Percentiles rank a stretch among this genome's conserved stretches.
phyloP scores from a whole-genome alignment of 2,329 filamentous ascomycete species.

The Xylariaceae sp. region DNA sequence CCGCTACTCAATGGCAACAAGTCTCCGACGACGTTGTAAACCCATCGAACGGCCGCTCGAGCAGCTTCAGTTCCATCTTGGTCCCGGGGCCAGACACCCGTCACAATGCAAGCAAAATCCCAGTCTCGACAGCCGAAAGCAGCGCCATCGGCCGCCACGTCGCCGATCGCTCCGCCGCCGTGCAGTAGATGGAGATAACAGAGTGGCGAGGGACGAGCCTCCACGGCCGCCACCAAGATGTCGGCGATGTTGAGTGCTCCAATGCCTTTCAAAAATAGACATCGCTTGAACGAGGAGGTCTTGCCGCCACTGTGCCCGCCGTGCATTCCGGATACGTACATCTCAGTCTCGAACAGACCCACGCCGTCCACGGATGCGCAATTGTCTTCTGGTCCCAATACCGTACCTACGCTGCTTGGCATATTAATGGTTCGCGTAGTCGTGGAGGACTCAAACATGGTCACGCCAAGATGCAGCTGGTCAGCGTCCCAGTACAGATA shows the following conservation, averaged over 20 bases:
- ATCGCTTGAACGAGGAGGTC: slow-evolving; percentile 64
- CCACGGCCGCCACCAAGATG: slow-evolving; percentile 44
- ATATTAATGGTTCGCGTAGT: slow-evolving; percentile 9
- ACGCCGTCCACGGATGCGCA: slow-evolving; percentile 43
- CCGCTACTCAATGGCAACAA: slow-evolving; percentile 52
- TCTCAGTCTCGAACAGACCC: slow-evolving; percentile 55
- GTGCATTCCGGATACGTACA: slow-evolving; percentile 61
- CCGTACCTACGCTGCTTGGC: slow-evolving; percentile 8
- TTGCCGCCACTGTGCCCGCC: slow-evolving; percentile 56
- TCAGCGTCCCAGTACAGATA: slow-evolving; percentile 53
- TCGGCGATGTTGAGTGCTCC: slow-evolving; percentile 32
- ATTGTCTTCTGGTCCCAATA: slow-evolving; percentile 35
- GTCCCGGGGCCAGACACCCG: slow-evolving; percentile 58
- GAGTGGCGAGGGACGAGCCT: slow-evolving; percentile 47
- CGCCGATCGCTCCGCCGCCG: slow-evolving; percentile 51
- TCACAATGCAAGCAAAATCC: slow-evolving; percentile 63
- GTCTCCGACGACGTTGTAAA: slow-evolving; percentile 48
- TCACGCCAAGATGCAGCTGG: slow-evolving; percentile 50
- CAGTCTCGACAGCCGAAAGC: slow-evolving; percentile 64
- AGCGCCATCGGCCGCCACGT: slow-evolving; percentile 44
- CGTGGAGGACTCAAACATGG: slow-evolving; percentile 42
- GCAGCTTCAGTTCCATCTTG: slow-evolving; percentile 45
- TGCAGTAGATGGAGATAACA: slow-evolving; percentile 64
- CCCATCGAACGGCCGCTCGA: slow-evolving; percentile 47
- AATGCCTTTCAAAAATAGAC: slow-evolving; percentile 56